phyloP scores from a whole-genome alignment of 345 rosid species.

The Toxicodendron radicans region DNA sequence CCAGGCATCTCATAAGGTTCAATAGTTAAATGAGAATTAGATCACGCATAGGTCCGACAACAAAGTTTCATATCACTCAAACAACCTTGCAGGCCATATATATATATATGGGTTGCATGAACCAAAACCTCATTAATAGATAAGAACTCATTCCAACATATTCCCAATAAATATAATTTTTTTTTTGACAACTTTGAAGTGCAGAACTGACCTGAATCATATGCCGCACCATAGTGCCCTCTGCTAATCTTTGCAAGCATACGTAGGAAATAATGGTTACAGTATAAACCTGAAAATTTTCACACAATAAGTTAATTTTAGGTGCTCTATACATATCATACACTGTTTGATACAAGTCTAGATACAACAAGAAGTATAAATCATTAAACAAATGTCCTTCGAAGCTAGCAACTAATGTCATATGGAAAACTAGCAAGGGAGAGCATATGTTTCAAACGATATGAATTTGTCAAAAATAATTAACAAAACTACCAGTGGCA shows the following conservation, averaged over 20 bases:
- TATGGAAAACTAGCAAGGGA: background rate
- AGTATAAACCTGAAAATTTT: slow-evolving; percentile 66
- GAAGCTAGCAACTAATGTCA: background rate
- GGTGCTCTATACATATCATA: background rate
- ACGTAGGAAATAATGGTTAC: slow-evolving; percentile 87
- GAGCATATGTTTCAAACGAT: slow-evolving; percentile 3
- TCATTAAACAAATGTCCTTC: background rate
- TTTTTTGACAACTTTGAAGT: background rate
- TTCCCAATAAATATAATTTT: background rate
- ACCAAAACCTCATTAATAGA: too few relatives aligned
- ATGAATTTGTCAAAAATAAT: background rate
- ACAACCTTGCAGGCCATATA: background rate
- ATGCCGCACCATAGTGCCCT: slow-evolving; percentile 73
- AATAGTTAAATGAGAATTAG: background rate
- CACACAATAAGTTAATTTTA: slow-evolving; percentile 6
- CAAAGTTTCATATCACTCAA: background rate
- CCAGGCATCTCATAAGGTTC: background rate
- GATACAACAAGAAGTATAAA: background rate
- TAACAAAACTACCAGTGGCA: background rate
- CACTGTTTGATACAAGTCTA: background rate
- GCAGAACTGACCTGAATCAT: slow-evolving; percentile 50
- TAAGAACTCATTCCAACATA: too few relatives aligned
- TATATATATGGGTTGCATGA: too few relatives aligned
- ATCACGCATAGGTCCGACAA: background rate
- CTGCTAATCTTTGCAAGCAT: slow-evolving; percentile 70